Evolutionary conservation across 441 rosid genomes (phyloP).

Genomic region (Erodium chrysanthum): DNA sequence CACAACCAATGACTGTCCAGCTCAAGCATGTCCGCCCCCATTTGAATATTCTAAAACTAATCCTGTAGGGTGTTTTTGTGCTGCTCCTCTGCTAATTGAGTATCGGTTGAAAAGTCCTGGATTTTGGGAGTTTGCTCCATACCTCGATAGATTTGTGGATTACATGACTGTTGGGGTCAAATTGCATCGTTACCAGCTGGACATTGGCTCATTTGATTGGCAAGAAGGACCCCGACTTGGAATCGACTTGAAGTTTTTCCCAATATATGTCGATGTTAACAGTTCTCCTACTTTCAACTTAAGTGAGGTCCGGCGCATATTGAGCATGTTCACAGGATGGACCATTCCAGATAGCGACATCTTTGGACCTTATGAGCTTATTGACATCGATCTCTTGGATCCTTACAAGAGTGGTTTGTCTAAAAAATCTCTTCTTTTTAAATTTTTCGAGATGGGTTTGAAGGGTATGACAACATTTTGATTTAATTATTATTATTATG

Average conservation of each 20-base stretch:
- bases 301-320: conserved; percentile 56
- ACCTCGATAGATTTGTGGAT: conserved; percentile 31
- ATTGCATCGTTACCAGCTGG: conserved; percentile 45
- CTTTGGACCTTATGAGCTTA: conserved; percentile 91
- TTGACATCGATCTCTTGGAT: conserved; percentile 48
- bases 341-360: conserved; percentile 44
- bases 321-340: conserved; percentile 67
- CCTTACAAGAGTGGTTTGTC: conserved; percentile 60
- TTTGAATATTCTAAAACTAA: conserved; percentile 45
- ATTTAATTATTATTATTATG: conserved; percentile 10
- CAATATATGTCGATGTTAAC: conserved; percentile 31
- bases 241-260: conserved; percentile 66
- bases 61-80: conserved; percentile 51
- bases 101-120: conserved; percentile 97
- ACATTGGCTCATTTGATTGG: conserved; percentile 44
- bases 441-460: too few species aligned
- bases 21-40: conserved; percentile 54
- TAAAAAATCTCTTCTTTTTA: background rate
- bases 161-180: conserved; percentile 49
- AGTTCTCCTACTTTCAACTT: conserved; percentile 37
- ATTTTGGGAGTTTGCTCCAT: conserved; percentile 48
- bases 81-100: conserved; percentile 63
- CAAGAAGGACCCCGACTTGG: conserved; percentile 62
- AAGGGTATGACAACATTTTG: conserved; percentile 1
- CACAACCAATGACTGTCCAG: conserved; percentile 29